These are phyloP conservation scores for Neonectria ditissima DNA, from an alignment of 2,329 filamentous ascomycete species.

Conservation along the genomic window DNA sequence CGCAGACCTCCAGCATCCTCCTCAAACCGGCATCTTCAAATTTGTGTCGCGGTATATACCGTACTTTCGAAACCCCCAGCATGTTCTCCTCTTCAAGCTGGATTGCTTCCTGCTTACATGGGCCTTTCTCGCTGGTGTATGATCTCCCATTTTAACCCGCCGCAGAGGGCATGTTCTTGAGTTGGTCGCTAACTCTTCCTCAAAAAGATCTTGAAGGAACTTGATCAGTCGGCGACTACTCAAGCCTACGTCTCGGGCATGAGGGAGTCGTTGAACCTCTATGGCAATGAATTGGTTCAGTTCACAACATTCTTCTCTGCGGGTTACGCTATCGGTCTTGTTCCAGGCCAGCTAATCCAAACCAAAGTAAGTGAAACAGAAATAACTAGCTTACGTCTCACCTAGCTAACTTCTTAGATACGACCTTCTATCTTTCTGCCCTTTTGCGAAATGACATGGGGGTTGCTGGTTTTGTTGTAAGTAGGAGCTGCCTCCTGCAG, in stretches of 20 bases:
- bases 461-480: constrained; percentile 44
- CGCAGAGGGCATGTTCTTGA: not conserved
- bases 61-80: constrained; percentile 47
- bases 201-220: constrained; percentile 48
- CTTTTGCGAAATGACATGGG: constrained; percentile 51
- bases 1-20: constrained; percentile 11
- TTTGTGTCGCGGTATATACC: constrained; percentile 33
- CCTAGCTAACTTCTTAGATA: constrained; percentile 35
- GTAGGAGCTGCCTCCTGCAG: not conserved
- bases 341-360: constrained; percentile 54
- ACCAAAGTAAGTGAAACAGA: constrained; percentile 40
- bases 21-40: constrained; percentile 37
- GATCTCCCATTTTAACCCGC: not conserved
- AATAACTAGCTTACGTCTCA: too few species aligned
- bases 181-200: not conserved
- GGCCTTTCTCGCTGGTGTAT: constrained; percentile 51
- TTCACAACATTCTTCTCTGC: constrained; percentile 66
- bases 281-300: constrained; percentile 67
- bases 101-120: constrained; percentile 51
- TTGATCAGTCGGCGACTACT: constrained; percentile 53
- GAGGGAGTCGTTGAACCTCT: constrained; percentile 41
- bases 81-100: constrained; percentile 51
- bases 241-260: constrained; percentile 55
- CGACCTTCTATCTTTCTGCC: constrained; percentile 56
- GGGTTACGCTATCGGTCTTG: constrained; percentile 66